Conservation (phyloP, 805 yeast species). For the Wickerhamiella qilinensis region DNA sequence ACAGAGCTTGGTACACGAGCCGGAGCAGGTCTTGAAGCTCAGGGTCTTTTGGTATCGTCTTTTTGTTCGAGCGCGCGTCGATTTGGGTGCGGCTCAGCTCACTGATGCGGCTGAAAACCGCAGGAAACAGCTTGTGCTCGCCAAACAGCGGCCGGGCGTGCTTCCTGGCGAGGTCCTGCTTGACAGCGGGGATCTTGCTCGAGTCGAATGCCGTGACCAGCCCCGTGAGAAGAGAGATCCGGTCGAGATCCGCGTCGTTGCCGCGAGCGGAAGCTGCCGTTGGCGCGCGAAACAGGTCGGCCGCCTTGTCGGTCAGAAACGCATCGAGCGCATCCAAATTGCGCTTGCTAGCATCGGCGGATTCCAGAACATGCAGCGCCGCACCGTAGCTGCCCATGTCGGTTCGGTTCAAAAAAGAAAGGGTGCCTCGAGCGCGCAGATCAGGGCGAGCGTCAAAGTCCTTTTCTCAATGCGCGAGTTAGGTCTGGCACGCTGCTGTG, state of each 20-base stretch:
- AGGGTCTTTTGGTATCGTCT: not conserved
- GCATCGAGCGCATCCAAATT: slow-evolving; percentile 9
- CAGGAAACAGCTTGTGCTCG: slow-evolving; percentile 8
- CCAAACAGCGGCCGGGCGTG: slow-evolving; percentile 7
- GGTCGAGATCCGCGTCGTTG: not conserved
- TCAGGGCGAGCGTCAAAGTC: too few relatives aligned
- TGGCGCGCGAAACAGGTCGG: slow-evolving; percentile 3
- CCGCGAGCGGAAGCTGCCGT: not conserved
- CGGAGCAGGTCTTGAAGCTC: slow-evolving; percentile 7
- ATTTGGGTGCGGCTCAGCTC: not conserved
- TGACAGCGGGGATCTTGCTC: not conserved
- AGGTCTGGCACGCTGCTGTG: too few relatives aligned
- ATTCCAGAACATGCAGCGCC: slow-evolving; percentile 1
- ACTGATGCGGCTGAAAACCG: slow-evolving; percentile 7
- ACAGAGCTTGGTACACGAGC: slow-evolving; percentile 11
- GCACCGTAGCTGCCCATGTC: not conserved
- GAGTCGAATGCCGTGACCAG: slow-evolving; percentile 2
- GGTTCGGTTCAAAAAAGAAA: too few relatives aligned
- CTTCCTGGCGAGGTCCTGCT: not conserved
- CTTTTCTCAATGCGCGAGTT: too few relatives aligned
- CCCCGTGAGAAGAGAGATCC: not conserved
- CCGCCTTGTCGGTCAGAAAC: slow-evolving; percentile 7
- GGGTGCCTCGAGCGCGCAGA: too few relatives aligned
- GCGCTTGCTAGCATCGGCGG: slow-evolving; percentile 1
- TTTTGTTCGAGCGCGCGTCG: slow-evolving; percentile 1